Conservation (phyloP, 2,329 filamentous ascomycete genomes). For the Monilinia vaccinii-corymbosi region DNA sequence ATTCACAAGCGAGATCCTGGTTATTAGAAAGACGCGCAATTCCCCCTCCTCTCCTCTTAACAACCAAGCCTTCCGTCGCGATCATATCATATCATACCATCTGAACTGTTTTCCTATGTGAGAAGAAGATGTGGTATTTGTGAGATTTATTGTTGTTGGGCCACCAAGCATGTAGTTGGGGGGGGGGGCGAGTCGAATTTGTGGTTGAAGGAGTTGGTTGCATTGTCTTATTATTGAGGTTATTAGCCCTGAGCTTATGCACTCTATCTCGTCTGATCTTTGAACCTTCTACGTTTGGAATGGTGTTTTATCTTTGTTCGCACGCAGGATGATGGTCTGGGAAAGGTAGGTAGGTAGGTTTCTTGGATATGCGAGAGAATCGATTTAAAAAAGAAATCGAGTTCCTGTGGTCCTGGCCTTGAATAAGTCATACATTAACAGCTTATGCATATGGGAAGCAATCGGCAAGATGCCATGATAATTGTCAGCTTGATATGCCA, state of each 20-base stretch:
- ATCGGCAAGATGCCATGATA: neutral
- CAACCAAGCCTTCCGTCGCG: neutral
- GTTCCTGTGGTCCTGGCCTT: no score
- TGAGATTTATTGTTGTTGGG: no score
- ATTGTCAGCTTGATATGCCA: no score
- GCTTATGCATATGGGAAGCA: neutral
- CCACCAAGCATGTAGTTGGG: neutral
- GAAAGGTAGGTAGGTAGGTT: no score
- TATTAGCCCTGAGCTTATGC: neutral
- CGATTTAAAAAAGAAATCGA: neutral
- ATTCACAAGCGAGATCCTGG: neutral
- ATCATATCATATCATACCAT: neutral
- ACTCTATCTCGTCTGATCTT: neutral
- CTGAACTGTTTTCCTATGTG: neutral
- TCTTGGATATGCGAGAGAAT: neutral
- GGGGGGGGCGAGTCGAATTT: neutral
- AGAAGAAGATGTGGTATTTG: neutral
- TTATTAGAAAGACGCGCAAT: neutral
- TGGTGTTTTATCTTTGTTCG: neutral
- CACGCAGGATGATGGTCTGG: no score
- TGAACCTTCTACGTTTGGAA: neutral
- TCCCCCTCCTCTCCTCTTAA: no score
- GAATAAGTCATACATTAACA: no score
- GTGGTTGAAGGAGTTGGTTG: neutral
- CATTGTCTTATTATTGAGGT: neutral